Percentiles rank a stretch among this genome's conserved stretches.
Evolutionary conservation across 1,284 basidiomycete species (phyloP).

Genomic region (Trichosporon ovoides): DNA sequence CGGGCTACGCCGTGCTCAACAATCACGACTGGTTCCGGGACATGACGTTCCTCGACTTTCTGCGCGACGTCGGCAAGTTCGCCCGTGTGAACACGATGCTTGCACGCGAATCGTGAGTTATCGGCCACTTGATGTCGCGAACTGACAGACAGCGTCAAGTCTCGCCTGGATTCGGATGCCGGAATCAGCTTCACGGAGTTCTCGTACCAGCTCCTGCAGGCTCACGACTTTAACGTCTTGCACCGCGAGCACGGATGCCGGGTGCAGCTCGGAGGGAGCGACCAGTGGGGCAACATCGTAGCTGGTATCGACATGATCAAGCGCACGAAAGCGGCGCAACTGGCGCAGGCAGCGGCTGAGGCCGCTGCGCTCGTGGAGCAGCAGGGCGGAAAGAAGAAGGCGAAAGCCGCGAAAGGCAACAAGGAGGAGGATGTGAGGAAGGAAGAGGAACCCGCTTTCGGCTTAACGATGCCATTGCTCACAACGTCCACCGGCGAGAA

Average conservation of each 20-base stretch:
- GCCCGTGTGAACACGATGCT: conserved; percentile 87
- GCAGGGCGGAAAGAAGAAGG: not conserved
- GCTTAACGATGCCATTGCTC: conserved; percentile 88
- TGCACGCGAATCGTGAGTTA: conserved; percentile 71
- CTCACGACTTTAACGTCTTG: conserved; percentile 85
- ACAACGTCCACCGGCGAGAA: conserved; percentile 86
- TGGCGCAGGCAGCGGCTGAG: conserved; percentile 17
- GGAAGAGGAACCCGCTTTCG: conserved; percentile 59
- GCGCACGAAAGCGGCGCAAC: conserved; percentile 42
- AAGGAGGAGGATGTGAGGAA: conserved; percentile 15
- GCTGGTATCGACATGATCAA: conserved; percentile 85
- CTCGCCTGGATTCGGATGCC: conserved; percentile 61
- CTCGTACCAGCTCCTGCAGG: conserved; percentile 93
- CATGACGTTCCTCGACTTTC: conserved; percentile 74
- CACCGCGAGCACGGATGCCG: conserved; percentile 63
- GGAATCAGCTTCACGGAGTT: conserved; percentile 97
- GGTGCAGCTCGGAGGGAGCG: conserved; percentile 90
- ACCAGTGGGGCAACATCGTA: conserved; percentile 98
- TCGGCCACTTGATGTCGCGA: not conserved
- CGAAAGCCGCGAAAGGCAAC: conserved; percentile 17
- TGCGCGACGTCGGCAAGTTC: conserved; percentile 73
- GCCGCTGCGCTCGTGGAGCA: conserved; percentile 4
- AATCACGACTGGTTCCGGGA: conserved; percentile 79
- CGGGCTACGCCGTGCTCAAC: conserved; percentile 59
- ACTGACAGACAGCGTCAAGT: conserved; percentile 61